Evolutionary conservation across 2,329 filamentous ascomycete species (phyloP), one percentile per base, ranked within the genome.

Genomic region (Exserohilum turcica): DNA sequence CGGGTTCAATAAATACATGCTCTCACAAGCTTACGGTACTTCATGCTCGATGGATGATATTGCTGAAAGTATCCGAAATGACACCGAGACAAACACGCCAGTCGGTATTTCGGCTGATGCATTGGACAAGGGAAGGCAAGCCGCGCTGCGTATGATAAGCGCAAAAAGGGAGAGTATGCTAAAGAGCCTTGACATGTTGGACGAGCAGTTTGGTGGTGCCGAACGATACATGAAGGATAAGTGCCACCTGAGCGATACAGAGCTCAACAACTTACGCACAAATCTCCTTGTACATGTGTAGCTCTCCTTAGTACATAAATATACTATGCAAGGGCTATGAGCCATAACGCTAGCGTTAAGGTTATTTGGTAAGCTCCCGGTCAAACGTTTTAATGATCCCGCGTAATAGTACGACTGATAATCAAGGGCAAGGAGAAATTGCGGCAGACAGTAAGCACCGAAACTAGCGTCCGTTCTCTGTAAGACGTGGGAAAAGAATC

Each of bases 151-250:
- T 31, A 75, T 75, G 71, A 43, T 71, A 8, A 71, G 73, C 6
- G 74, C 73, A 18, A 72, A 69, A 68, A 73, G 74, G 56, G 82
- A 79, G 65, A 83, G 79, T 63, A 85, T 86, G 79, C 43, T 77
- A 13, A 75, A 71, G 4, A 78, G 77, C 35, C 60, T 85, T 48
- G 72, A 79, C 43, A 81, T 85, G 77, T 76, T 91, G 40, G 77
- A 82, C 42, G 73, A 78, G 24, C 79, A 81, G 55, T 88, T 85
- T 74, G 87, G 86, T 2, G 83, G 86, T 2, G 79, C 83, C 2
- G 86, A 90, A 67, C 74, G 74, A 12, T 92, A 90, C 73, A 76
- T 90, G 58, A 75, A 77, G 48, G 75, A 82, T 12, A 73, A 82
- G 28, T 86, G 86, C 65, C 80, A 85, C 10, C 67, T 91, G 31